Conservation (phyloP, 129 eudicot species). For the Arctium lappa region DNA sequence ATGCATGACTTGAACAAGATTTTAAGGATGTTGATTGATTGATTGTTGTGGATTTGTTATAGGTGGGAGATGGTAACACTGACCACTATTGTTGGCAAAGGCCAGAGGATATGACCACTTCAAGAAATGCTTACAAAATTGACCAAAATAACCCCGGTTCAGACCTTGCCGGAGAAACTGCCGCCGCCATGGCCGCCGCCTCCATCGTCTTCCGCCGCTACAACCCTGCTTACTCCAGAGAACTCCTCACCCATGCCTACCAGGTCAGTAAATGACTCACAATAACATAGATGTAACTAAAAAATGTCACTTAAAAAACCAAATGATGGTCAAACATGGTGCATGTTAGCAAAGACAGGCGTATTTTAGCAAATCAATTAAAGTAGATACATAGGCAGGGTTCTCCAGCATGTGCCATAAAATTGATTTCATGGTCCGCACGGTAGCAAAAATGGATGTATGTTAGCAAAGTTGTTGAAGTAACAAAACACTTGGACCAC, state of each 20-base stretch:
- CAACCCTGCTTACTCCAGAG: conserved; percentile 56
- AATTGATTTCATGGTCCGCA: neutral
- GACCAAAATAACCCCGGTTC: conserved; percentile 75
- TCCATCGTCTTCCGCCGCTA: conserved; percentile 59
- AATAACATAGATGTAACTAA: neutral
- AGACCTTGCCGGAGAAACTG: conserved; percentile 83
- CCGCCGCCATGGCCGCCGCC: conserved; percentile 88
- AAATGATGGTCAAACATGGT: neutral
- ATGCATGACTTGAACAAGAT: neutral
- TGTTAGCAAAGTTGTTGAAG: conserved; percentile 10
- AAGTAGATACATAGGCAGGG: neutral
- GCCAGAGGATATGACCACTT: conserved; percentile 89
- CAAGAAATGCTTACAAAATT: conserved; percentile 63
- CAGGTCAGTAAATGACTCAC: conserved; percentile 42
- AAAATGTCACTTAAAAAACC: neutral
- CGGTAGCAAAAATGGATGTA: conserved; percentile 3
- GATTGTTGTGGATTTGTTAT: conserved; percentile 1
- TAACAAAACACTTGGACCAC: neutral
- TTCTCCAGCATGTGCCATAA: neutral
- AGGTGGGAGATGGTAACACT: conserved; percentile 87
- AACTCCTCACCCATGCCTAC: conserved; percentile 58
- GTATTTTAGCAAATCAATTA: neutral
- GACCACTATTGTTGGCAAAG: conserved; percentile 90
- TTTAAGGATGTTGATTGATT: conserved; percentile 1
- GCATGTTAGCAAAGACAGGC: conserved; percentile 1